Base-by-base conservation (phyloP, 352 stramenopile species). In the Peronospora destructor region DNA sequence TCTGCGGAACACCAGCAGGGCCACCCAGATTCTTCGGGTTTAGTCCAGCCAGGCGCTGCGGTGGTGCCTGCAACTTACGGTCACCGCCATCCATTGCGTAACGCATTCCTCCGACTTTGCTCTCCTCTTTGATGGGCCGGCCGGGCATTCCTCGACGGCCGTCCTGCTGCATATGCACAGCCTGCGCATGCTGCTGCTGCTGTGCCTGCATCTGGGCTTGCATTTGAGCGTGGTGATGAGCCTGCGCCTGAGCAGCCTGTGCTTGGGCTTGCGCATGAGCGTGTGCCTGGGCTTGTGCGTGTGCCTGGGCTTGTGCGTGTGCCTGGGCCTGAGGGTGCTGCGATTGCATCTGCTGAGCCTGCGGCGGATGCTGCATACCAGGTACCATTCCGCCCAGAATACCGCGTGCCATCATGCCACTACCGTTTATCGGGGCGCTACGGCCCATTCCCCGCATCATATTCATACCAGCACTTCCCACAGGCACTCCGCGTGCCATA, bases 1-100 rank as follows among this genome's bases (percentile, higher is more conserved):
- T 58, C 17, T 73, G 71, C 12, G 61, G 64, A 37, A 76, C 67
- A 23, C 66, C 70, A 17, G 54, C 51, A 9, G 75, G 75, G n/a
- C 60, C 61, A 26, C 71, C 76, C 3, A 88, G 44, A 45, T 84
- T 85, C 57, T 88, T 88, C 38, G 76, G 73, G 58, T 88, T 88
- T 45, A 88, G 43, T 32, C 76, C 74, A 41, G 73, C 76, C 9
- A 88, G 59, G 39, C 74, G 73, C 37, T 80, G 76, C 28, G 71
- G 71, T 14, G 70, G 67, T 38, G 49, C 62, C 44, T 73, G 68
- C 49, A 86, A 61, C 55, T 84, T 86, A 21, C 72, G 71, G 40
- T 85, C 71, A 12, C 73, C 69, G 0, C 70, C 70, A 11, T 87
- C 73, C 73, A 85, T 81, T 12, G 76, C 61, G 56, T 83, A 85